Conservation (phyloP, 148 eudicot species). For the Amaranthus palmeri region DNA sequence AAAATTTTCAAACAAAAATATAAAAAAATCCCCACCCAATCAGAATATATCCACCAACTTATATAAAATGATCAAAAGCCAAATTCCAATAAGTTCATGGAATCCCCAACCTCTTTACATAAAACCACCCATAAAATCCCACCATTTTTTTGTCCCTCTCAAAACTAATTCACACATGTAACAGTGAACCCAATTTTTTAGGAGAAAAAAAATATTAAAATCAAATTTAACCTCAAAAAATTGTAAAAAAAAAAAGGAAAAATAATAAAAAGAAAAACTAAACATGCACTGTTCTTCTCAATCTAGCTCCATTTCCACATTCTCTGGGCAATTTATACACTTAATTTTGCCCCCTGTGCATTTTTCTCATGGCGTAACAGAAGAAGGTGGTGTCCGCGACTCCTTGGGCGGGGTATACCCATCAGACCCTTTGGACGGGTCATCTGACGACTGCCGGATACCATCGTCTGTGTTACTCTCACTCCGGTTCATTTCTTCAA, state of each 20-base stretch:
- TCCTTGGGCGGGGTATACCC: slow-evolving; percentile 75
- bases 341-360: slow-evolving; percentile 31
- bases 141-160: slow-evolving; percentile 18
- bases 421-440: slow-evolving; percentile 77
- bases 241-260: slow-evolving; percentile 2
- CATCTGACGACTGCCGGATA: slow-evolving; percentile 78
- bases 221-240: background rate
- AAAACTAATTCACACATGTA: slow-evolving; percentile 23
- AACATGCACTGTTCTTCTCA: slow-evolving; percentile 6
- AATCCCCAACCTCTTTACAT: slow-evolving; percentile 17
- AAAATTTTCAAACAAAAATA: background rate
- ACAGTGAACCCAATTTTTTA: slow-evolving; percentile 20
- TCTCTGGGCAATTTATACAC: slow-evolving; percentile 32
- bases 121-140: slow-evolving; percentile 21
- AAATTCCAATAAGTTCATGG: slow-evolving; percentile 25
- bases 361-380: slow-evolving; percentile 50
- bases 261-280: slow-evolving; percentile 3
- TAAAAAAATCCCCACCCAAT: slow-evolving; percentile 2
- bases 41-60: slow-evolving; percentile 26
- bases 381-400: slow-evolving; percentile 56
- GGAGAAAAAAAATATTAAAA: background rate
- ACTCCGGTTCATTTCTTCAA: slow-evolving; percentile 67
- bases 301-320: slow-evolving; percentile 25
- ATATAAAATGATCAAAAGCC: slow-evolving; percentile 22
- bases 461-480: slow-evolving; percentile 65